phyloP scores from a whole-genome alignment of 805 yeast genomes.

The Wickerhamiella vanderwaltii region DNA sequence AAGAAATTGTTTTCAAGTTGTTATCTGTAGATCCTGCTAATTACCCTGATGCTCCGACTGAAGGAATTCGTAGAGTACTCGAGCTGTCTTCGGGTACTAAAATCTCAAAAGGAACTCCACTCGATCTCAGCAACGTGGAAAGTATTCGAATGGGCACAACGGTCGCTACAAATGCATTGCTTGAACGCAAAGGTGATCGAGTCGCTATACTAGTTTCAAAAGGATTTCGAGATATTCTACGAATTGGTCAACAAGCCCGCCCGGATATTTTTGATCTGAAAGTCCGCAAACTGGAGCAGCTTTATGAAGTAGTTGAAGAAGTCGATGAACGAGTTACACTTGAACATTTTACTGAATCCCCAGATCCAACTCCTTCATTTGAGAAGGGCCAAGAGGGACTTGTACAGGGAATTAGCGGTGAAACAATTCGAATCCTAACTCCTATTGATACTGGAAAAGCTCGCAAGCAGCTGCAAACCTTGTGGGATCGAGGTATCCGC shows the following conservation, averaged over 20 bases:
- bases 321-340: constrained; percentile 83
- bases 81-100: constrained; percentile 42
- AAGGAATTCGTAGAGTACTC: constrained; percentile 72
- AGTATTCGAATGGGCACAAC: constrained; percentile 86
- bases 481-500: constrained; percentile 47
- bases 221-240: constrained; percentile 73
- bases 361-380: constrained; percentile 25
- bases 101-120: constrained; percentile 47
- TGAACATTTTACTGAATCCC: constrained; percentile 71
- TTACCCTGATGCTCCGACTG: constrained; percentile 83
- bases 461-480: constrained; percentile 30
- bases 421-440: constrained; percentile 45
- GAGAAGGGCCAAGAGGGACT: constrained; percentile 23
- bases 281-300: constrained; percentile 54
- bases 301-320: constrained; percentile 69
- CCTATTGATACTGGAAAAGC: constrained; percentile 38
- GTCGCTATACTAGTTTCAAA: constrained; percentile 79
- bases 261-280: constrained; percentile 80
- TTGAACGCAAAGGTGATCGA: constrained; percentile 83
- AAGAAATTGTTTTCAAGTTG: constrained; percentile 59
- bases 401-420: constrained; percentile 54
- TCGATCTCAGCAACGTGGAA: constrained; percentile 44
- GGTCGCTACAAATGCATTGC: constrained; percentile 87
- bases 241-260: constrained; percentile 83
- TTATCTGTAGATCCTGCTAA: constrained; percentile 82